Evolutionary conservation across 352 stramenopile species (phyloP), one percentile per base, ranked within the genome.

Genomic region (Elongisporangium anandrum): DNA sequence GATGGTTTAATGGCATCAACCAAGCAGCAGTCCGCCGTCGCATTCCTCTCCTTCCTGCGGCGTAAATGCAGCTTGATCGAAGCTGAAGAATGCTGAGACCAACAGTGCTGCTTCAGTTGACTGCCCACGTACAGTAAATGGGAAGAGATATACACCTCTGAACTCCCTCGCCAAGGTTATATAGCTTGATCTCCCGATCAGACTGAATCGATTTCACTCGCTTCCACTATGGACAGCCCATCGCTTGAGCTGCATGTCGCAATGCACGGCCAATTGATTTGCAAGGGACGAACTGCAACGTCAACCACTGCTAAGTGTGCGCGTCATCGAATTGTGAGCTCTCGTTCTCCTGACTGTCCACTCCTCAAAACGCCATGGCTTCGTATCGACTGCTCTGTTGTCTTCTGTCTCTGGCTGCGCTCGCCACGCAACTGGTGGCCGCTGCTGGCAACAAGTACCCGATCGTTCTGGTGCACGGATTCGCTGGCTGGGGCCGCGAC

Each of bases 391-490:
- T 16, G 48, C 48, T 52, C 34, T 57, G 6, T 50, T 65, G 12
- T 45, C 9, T 45, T 12, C 22, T 75, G 52, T 51, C 65, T 8
- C 48, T 72, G 24, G 64, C 49, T 54, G 54, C 63, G 17, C 17
- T 49, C 17, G 39, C 23, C 16, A 48, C 38, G n/a, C 60, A 50
- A 15, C 16, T 49, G 23, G n/a, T 64, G 7, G 29, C 41, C 2
- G 15, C 26, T 1, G 68, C 68, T 24, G 61, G 60, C 57, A 81
- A 81, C 64, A 63, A 69, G 29, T 81, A 79, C 55, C 75, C 75
- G 26, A 68, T 81, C 10, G 69, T 88, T 24, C 54, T 88, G 20
- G 72, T 86, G 12, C 75, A 86, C 52, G 78, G 78, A 8, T 73
- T 88, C 53, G 63, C 61, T 48, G 78, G 75, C 41, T 86, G 70